These are phyloP conservation scores for Pleurotus tuoliensis DNA, from an alignment of 768 basidiomycete species.

Conservation along the genomic window DNA sequence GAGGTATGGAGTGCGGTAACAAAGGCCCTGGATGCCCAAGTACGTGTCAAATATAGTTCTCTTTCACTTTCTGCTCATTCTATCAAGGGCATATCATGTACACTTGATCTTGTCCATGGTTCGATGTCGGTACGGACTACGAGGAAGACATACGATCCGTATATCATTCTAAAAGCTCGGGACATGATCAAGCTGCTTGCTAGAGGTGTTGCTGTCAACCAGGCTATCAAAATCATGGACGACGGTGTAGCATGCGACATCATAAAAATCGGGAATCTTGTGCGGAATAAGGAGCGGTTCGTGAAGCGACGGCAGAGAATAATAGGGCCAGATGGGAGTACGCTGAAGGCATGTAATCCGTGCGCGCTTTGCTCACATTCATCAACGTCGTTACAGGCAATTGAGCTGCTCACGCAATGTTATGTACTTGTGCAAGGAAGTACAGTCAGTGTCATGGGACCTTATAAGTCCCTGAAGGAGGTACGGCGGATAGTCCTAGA, in stretches of 20 bases:
- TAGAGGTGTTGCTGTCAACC: slow-evolving; percentile 79
- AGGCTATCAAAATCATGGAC: slow-evolving; percentile 87
- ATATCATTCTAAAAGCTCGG: slow-evolving; percentile 91
- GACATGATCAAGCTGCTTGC: slow-evolving; percentile 95
- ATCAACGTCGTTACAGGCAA: slow-evolving; percentile 55
- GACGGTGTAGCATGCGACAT: slow-evolving; percentile 93
- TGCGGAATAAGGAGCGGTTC: slow-evolving; percentile 94
- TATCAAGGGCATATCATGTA: slow-evolving; percentile 78
- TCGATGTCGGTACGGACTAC: slow-evolving; percentile 98
- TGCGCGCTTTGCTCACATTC: no score
- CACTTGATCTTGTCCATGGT: slow-evolving; percentile 92
- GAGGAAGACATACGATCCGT: slow-evolving; percentile 95
- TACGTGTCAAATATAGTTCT: slow-evolving; percentile 25
- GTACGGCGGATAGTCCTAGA: slow-evolving; percentile 95
- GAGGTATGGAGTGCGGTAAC: slow-evolving; percentile 95
- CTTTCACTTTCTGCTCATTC: slow-evolving; percentile 2
- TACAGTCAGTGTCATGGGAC: slow-evolving; percentile 98
- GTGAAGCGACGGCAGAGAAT: slow-evolving; percentile 95
- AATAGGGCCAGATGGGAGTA: slow-evolving; percentile 96
- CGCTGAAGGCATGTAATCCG: slow-evolving; percentile 71
- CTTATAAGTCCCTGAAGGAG: slow-evolving; percentile 92
- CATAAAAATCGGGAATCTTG: slow-evolving; percentile 93
- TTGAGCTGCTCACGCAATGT: slow-evolving; percentile 93
- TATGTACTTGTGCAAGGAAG: slow-evolving; percentile 98
- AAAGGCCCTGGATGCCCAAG: slow-evolving; percentile 75